phyloP scores from a whole-genome alignment of 495 filamentous ascomycete genomes.

The Evernia prunastri region DNA sequence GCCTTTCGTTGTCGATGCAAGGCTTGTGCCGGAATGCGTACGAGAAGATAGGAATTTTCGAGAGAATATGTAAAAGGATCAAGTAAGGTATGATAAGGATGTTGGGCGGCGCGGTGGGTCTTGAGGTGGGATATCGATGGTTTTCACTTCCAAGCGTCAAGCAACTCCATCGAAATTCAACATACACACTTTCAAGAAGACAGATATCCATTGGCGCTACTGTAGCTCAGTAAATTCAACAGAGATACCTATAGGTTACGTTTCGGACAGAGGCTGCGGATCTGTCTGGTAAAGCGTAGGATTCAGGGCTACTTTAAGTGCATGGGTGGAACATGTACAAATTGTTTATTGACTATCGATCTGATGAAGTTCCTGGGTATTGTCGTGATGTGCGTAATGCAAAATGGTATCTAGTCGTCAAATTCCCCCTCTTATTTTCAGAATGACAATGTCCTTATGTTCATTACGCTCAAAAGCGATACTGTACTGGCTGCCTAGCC shows the following conservation, averaged over 20 bases:
- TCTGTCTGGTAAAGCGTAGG: not conserved
- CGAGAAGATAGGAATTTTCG: not conserved
- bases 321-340: not conserved
- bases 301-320: not conserved
- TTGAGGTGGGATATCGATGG: not conserved
- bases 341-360: not conserved
- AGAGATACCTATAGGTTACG: no score
- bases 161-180: not conserved
- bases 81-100: no score
- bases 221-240: not conserved
- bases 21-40: no score
- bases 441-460: not conserved
- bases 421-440: not conserved
- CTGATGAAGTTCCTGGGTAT: constrained; percentile 1
- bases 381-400: not conserved
- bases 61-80: no score
- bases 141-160: not conserved
- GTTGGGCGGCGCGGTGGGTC: not conserved
- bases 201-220: not conserved
- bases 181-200: not conserved
- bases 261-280: no score
- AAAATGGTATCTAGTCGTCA: constrained; percentile 2
- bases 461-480: constrained; percentile 14
- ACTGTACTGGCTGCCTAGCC: constrained; percentile 14
- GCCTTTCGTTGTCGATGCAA: not conserved